Evolutionary conservation across 805 yeast species (phyloP).

Genomic region (Candida arabinofermentans): DNA sequence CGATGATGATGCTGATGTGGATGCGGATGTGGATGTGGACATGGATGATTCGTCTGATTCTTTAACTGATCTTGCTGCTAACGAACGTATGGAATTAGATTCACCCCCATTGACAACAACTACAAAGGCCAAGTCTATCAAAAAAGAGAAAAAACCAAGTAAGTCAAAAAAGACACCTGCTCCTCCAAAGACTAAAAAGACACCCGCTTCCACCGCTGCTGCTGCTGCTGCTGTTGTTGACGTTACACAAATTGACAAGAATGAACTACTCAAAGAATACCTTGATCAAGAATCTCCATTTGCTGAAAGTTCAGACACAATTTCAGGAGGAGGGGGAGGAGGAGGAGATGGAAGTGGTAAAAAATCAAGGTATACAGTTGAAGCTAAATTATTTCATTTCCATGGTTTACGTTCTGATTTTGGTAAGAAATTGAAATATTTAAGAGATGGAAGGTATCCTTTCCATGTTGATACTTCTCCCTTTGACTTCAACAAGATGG

Average conservation of each 20-base stretch:
- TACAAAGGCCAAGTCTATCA: neutral
- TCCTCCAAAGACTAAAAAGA: neutral
- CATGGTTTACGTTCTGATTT: conserved; percentile 2
- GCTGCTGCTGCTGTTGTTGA: too few relatives aligned
- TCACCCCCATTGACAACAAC: neutral
- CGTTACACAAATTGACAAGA: neutral
- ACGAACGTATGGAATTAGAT: conserved; percentile 3
- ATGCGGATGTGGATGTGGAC: conserved; percentile 4
- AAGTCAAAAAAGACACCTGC: neutral
- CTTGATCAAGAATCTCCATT: neutral
- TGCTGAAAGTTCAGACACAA: neutral
- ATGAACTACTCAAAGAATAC: neutral
- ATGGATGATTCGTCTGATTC: neutral
- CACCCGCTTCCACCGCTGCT: neutral
- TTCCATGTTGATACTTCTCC: neutral
- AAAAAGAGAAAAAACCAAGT: neutral
- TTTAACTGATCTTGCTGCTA: conserved; percentile 8
- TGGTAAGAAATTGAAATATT: neutral
- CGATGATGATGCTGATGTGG: conserved; percentile 7
- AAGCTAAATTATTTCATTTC: neutral
- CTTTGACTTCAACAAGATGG: neutral
- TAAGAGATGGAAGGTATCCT: neutral
- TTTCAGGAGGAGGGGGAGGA: too few relatives aligned
- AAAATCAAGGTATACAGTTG: neutral
- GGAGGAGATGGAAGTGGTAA: neutral